A percentile compares a stretch with the other conserved stretches of the same genome.
phyloP scores from a whole-genome alignment of 257 asterid species.

The Solanum medicagineum region DNA sequence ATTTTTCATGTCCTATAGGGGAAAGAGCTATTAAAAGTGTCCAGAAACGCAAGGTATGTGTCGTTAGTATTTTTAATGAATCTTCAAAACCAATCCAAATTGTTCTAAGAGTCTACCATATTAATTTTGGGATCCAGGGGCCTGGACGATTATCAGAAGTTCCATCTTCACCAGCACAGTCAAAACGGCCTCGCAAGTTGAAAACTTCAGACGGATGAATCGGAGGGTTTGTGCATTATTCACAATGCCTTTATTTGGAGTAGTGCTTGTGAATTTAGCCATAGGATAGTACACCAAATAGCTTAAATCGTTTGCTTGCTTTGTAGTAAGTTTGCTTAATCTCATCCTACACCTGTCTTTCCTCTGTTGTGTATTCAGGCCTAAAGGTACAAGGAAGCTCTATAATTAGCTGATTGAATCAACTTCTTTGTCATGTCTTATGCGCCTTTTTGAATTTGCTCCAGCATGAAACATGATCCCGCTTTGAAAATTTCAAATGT shows the following conservation, averaged over 20 bases:
- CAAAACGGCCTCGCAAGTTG: conserved; percentile 80
- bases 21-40: conserved; percentile 70
- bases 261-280: background rate
- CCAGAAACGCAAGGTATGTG: conserved; percentile 77
- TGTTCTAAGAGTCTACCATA: background rate
- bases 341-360: background rate
- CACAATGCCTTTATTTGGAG: background rate
- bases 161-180: conserved; percentile 83
- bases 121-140: conserved; percentile 33
- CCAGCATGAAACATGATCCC: background rate
- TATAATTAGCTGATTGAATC: background rate
- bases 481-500: background rate
- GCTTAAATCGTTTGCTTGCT: background rate
- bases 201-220: conserved; percentile 42
- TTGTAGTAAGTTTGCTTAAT: background rate
- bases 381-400: background rate
- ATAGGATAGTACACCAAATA: background rate
- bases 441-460: background rate
- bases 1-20: conserved; percentile 31
- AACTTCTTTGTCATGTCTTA: background rate
- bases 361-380: background rate
- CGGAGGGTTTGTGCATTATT: background rate
- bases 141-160: conserved; percentile 65
- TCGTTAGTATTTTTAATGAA: background rate
- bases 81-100: background rate